Percentiles rank a stretch among this genome's conserved stretches.
phyloP scores from a whole-genome alignment of 139 green algal genomes.

The Volvox reticuliferus region DNA sequence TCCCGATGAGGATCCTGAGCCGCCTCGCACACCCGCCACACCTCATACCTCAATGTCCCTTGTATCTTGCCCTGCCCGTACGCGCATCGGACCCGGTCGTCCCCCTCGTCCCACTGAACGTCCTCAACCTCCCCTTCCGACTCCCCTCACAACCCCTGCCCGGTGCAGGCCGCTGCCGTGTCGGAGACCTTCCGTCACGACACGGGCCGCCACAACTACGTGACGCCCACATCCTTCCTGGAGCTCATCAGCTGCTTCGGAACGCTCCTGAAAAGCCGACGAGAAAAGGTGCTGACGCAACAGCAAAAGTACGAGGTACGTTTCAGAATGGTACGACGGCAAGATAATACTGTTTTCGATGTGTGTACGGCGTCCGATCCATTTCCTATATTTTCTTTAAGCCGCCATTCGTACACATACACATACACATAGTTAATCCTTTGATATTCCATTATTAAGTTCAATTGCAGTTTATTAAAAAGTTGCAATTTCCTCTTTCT shows the following conservation, averaged over 20 bases:
- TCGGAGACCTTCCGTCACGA: not conserved
- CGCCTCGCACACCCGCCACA: no score
- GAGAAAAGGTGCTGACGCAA: constrained; percentile 53
- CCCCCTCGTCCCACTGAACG: not conserved
- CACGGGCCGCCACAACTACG: constrained; percentile 71
- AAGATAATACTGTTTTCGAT: not conserved
- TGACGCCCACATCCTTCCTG: constrained; percentile 80
- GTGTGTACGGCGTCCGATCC: not conserved
- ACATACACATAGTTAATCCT: not conserved
- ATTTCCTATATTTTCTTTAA: not conserved
- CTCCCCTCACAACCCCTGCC: not conserved
- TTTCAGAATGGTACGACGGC: not conserved
- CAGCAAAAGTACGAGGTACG: constrained; percentile 49
- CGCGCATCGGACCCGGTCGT: no score
- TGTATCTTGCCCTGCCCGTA: no score
- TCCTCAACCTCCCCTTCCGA: not conserved
- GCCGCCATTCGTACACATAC: not conserved
- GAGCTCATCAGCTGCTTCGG: constrained; percentile 72
- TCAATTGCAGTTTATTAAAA: no score
- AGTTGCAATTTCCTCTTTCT: no score
- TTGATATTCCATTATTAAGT: no score
- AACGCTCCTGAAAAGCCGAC: constrained; percentile 58
- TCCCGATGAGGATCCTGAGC: no score
- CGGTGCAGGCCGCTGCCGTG: not conserved
- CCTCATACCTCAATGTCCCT: not conserved